These are phyloP conservation scores for Rhynchospora tenuis DNA, from an alignment of 176 grass and related monocot species.

Conservation along the genomic window DNA sequence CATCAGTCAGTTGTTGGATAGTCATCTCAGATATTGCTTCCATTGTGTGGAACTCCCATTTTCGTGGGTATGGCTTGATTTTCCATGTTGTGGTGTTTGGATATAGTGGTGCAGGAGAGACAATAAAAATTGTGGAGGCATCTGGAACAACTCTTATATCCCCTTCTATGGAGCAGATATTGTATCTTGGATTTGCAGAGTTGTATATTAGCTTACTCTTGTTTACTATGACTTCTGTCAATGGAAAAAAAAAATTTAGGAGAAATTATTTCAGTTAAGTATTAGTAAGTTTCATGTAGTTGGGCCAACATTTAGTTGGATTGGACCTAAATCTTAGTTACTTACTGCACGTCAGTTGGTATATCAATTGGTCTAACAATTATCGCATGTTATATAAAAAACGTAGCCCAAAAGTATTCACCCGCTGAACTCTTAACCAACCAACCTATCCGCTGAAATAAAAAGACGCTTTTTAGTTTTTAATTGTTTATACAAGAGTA, in stretches of 20 bases:
- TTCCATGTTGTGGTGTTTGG: constrained; percentile 48
- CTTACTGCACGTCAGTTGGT: background rate
- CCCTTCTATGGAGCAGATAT: constrained; percentile 70
- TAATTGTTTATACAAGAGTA: too few relatives aligned
- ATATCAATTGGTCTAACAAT: background rate
- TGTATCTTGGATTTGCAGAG: constrained; percentile 63
- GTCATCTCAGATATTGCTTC: constrained; percentile 42
- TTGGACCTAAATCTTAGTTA: background rate
- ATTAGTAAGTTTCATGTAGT: background rate
- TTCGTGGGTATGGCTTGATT: constrained; percentile 79
- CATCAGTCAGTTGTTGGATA: constrained; percentile 47
- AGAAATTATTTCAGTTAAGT: background rate
- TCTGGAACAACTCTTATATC: constrained; percentile 57
- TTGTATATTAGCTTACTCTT: constrained; percentile 50
- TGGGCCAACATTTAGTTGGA: background rate
- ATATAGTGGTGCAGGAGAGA: constrained; percentile 37
- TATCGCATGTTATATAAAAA: background rate
- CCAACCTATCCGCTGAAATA: background rate
- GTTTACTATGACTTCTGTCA: constrained; percentile 3
- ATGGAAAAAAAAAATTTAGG: background rate
- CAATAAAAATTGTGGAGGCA: constrained; percentile 47
- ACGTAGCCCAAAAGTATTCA: background rate
- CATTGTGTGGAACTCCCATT: constrained; percentile 28
- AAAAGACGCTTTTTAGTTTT: background rate
- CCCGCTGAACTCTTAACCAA: background rate